Conservation (phyloP, 257 asterid species). For the Knoxia roxburghii region DNA sequence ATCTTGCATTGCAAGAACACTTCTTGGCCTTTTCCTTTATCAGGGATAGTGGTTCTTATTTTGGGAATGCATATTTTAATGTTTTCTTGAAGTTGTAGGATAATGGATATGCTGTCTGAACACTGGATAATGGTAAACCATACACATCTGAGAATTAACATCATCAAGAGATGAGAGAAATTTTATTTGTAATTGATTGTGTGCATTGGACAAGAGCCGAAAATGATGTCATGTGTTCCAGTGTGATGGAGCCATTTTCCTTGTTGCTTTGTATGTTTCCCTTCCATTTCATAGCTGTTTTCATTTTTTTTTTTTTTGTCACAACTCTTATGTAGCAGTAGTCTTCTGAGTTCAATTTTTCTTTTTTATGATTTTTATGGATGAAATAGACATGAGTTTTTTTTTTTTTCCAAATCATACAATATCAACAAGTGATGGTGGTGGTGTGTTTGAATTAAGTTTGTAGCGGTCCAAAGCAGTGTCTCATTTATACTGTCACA, state of each 20-base stretch:
- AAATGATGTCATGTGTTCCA: neutral
- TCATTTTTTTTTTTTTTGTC: neutral
- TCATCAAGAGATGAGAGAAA: neutral
- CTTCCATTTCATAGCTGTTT: neutral
- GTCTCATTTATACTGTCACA: neutral
- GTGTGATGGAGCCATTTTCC: neutral
- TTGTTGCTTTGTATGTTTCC: neutral
- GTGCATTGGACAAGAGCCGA: neutral
- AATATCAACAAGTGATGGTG: neutral
- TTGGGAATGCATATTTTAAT: neutral
- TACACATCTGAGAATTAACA: neutral
- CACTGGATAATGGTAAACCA: neutral
- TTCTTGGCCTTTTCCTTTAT: neutral
- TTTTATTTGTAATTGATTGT: neutral
- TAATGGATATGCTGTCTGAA: neutral
- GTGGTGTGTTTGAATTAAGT: neutral
- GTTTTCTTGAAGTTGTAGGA: neutral
- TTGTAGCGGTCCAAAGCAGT: neutral
- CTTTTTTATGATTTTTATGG: neutral
- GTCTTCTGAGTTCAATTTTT: neutral
- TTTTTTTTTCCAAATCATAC: neutral
- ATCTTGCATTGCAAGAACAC: neutral
- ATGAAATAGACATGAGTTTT: neutral
- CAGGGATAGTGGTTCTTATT: neutral
- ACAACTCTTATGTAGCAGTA: neutral